Base-by-base conservation (phyloP, 805 yeast species). In the Candida vartiovaarae region DNA sequence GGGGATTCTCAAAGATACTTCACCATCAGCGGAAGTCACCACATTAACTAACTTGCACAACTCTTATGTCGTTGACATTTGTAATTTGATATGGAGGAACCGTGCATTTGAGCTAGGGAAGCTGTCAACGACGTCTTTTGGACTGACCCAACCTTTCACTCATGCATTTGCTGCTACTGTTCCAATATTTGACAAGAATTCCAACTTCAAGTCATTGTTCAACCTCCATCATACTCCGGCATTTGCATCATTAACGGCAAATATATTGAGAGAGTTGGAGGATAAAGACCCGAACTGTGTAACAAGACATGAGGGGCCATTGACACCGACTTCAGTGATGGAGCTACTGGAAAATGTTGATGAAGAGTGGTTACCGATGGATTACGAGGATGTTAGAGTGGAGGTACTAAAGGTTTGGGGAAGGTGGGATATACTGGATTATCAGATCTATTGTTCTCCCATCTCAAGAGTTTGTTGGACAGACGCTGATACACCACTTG, bases 11-110 rank as follows among this genome's bases (percentile, higher is more conserved):
- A 50, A 42, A 32, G 41, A 39, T 5, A 46, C 46, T 3, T 50
- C 46, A 5, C 30, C 41, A 6, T 43, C 45, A 7, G 51, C 52
- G 5, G 52, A 49, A 20, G 45, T 55, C 4, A 33, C 49, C 4
- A 48, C 56, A 32, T 66, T 68, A 41, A 56, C 56, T 5, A 49
- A 51, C 8, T 39, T 72, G 4, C 77, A 72, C 39, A 77, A 77
- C 44, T 60, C 76, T 0, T 74, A 70, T 45, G 71, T 78, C 8
- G 71, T 76, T 69, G 84, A 80, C 52, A 54, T 72, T 6, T 67
- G 80, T 47, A 79, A 80, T 45, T 62, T 72, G 10, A 39, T 74
- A 0, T 80, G 84, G 84, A 59, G 82, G 46, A 75, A 77, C 48
- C 68, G 65, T 51, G 75, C 79, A 1, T 71, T 77, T 48, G 66